A percentile compares a stretch with the other conserved stretches of the same genome.
phyloP scores from a whole-genome alignment of 371 early-diverging fungal genomes.

The Cokeromyces recurvatus region DNA sequence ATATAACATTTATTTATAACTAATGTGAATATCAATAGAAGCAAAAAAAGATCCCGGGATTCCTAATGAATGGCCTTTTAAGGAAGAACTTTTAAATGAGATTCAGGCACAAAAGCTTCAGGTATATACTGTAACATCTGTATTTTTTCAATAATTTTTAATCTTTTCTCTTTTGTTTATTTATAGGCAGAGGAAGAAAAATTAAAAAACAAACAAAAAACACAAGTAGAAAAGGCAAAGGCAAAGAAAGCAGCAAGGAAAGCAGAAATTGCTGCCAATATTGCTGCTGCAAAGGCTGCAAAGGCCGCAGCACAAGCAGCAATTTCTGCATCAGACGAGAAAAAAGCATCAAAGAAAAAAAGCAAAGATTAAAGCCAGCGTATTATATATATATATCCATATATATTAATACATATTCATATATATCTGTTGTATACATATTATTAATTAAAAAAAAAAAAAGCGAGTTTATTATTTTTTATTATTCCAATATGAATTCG shows the following conservation, averaged over 20 bases:
- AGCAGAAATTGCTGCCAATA: slow-evolving; percentile 11
- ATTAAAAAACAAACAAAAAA: slow-evolving; percentile 12
- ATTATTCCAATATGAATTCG: background rate
- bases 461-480: background rate
- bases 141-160: too few relatives aligned
- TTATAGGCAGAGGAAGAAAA: slow-evolving; percentile 24
- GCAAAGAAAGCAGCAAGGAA: slow-evolving; percentile 21
- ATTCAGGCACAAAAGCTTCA: slow-evolving; percentile 47
- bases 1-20: background rate
- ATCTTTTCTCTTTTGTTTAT: too few relatives aligned
- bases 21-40: slow-evolving; percentile 17
- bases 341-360: background rate
- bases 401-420: too few relatives aligned
- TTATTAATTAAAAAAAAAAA: background rate
- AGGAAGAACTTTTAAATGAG: slow-evolving; percentile 46
- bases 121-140: too few relatives aligned
- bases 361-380: too few relatives aligned
- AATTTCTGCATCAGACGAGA: too few relatives aligned
- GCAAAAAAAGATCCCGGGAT: slow-evolving; percentile 49
- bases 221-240: slow-evolving; percentile 19
- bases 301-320: slow-evolving; percentile 1
- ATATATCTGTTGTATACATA: too few relatives aligned
- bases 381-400: too few relatives aligned
- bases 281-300: slow-evolving; percentile 13
- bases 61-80: slow-evolving; percentile 50